Evolutionary conservation across 805 yeast species (phyloP), one percentile per base, ranked within the genome.

Genomic region (Barnettozyma populi): DNA sequence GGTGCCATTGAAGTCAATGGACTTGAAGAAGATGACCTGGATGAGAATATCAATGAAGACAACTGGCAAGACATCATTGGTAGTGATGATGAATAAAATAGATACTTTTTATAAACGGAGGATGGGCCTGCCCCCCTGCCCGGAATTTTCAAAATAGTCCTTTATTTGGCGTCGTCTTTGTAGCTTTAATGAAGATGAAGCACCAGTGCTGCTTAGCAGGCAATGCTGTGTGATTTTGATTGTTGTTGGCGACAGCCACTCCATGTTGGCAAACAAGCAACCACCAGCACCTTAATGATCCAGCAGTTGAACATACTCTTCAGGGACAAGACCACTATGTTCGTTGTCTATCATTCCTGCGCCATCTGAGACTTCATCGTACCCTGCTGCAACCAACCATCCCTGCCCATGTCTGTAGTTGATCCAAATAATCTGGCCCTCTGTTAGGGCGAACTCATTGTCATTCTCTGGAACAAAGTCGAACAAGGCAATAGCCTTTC

Each of bases 401-500:
- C 99, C 99, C 64, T 92, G 97, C 23, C 98, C 98, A 64, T 92
- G 96, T 48, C 95, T 79, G 64, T 90, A 92, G 50, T 84, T 80
- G 27, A 94, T 85, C 78, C 90, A 84, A 2, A 94, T 79, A 13
- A 79, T 65, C 66, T 94, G 97, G 32, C 96, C 96, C 57, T 85
- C 95, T 13, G 60, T 67, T 29, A 94, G 69, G 10, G 75, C 78
- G 40, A 90, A 79, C 60, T 94, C 99, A 65, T 94, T 94, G 57
- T 89, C 96, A 64, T 94, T 94, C 63, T 94, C 98, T 0, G 98
- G 96, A 38, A 70, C 75, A 61, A 94, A 94, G 57, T 90, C 92
- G 63, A 89, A 94, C 41, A 94, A 64, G 1, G 97, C 97, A 24
- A 90, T 71, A 0, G 98, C 99, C 48, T 78, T 48, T 51, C 80